phyloP scores from a whole-genome alignment of 2,329 filamentous ascomycete genomes.

The Nemania diffusa region DNA sequence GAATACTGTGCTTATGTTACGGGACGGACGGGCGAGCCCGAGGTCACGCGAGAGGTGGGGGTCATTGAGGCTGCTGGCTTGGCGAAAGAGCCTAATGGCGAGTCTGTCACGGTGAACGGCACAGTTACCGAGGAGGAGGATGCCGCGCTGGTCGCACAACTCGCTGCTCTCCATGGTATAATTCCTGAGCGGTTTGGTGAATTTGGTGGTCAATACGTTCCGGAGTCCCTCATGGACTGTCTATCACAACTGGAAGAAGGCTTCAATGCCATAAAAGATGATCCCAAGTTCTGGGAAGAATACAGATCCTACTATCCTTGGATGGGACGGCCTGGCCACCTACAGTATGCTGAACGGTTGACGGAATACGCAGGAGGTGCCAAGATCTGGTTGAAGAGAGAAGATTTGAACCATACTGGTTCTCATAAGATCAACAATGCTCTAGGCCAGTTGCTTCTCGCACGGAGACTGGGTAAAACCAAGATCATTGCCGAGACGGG shows the following conservation, averaged over 20 bases:
- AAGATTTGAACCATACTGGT: conserved; percentile 97
- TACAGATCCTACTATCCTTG: conserved; percentile 96
- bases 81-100: conserved; percentile 67
- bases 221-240: conserved; percentile 98
- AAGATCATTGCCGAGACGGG: conserved; percentile 98
- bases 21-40: conserved; percentile 57
- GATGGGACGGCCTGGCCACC: conserved; percentile 92
- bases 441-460: conserved; percentile 89
- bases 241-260: conserved; percentile 88
- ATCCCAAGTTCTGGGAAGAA: conserved; percentile 96
- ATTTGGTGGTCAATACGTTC: conserved; percentile 97
- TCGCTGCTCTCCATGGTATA: conserved; percentile 82
- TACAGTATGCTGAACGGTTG: conserved; percentile 88
- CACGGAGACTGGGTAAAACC: conserved; percentile 87
- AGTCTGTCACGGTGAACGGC: conserved; percentile 72
- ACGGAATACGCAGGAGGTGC: conserved; percentile 91
- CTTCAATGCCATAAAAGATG: conserved; percentile 87
- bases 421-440: conserved; percentile 99
- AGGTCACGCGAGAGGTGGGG: conserved; percentile 71
- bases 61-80: conserved; percentile 74
- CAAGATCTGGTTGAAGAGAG: conserved; percentile 97
- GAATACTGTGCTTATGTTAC: conserved; percentile 82
- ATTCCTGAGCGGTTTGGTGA: conserved; percentile 91
- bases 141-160: conserved; percentile 78
- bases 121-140: conserved; percentile 68